These are phyloP conservation scores for Piloderma croceum DNA, from an alignment of 768 basidiomycete genomes.

Conservation along the genomic window DNA sequence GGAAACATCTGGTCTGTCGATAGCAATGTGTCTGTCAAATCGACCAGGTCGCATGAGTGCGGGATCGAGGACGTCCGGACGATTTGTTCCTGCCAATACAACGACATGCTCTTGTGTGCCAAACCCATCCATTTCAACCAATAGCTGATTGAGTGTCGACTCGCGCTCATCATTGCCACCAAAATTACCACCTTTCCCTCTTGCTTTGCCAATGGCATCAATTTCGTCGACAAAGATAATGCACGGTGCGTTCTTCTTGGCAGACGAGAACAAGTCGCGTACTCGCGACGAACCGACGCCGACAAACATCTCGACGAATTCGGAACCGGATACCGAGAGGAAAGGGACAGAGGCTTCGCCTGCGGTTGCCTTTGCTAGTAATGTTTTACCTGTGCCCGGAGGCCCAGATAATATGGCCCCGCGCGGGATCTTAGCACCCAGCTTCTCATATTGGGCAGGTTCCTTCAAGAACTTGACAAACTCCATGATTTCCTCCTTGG, in stretches of 20 bases:
- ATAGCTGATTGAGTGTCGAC: constrained; percentile 91
- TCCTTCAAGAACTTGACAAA: constrained; percentile 99
- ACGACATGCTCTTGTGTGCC: constrained; percentile 96
- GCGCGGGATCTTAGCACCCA: constrained; percentile 96
- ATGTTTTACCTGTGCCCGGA: constrained; percentile 97
- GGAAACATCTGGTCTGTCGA: constrained; percentile 91
- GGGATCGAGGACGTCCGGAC: constrained; percentile 92
- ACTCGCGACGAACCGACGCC: constrained; percentile 98
- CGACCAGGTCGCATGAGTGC: constrained; percentile 96
- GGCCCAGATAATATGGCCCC: constrained; percentile 93
- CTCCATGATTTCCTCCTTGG: constrained; percentile 99
- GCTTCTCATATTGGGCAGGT: constrained; percentile 86
- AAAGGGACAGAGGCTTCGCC: constrained; percentile 98
- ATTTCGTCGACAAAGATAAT: constrained; percentile 99
- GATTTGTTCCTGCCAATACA: constrained; percentile 92
- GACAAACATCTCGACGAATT: constrained; percentile 99
- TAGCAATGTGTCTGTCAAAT: constrained; percentile 93
- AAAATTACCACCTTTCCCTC: constrained; percentile 70
- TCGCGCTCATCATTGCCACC: constrained; percentile 96
- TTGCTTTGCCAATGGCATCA: constrained; percentile 95
- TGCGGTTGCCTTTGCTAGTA: constrained; percentile 96
- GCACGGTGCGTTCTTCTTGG: constrained; percentile 95
- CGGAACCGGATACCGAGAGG: constrained; percentile 96
- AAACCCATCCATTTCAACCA: constrained; percentile 99
- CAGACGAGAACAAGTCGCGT: constrained; percentile 93